Base-by-base conservation (phyloP, 2,329 filamentous ascomycete genomes). In the Microsporum canis region DNA sequence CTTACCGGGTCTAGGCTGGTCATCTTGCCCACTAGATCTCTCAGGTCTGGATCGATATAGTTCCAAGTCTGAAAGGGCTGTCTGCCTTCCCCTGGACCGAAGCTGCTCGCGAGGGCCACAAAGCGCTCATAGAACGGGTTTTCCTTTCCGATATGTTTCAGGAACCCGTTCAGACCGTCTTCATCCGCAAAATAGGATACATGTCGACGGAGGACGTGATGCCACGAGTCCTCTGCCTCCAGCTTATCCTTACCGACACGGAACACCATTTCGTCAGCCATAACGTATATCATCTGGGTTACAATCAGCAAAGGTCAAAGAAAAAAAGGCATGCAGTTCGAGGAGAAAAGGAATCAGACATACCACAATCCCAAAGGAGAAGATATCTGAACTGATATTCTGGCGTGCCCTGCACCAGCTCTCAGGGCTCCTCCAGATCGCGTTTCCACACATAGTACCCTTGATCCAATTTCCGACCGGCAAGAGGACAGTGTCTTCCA, bases 161-260 rank as follows among this genome's bases (percentile, higher is more conserved):
- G 67, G 39, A 78, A 68, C 33, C 72, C 71, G 57, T 72, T 68
- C 39, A 78, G 69, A 53, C 74, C 71, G 1, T 76, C 66, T 66
- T 70, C 68, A 62, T 78, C 73, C 31, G 71, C 73, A 67, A 80
- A 80, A 63, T 76, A 76, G 3, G 77, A 80, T 36, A 80, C 71
- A 62, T 79, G 76, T 29, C 73, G 72, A 43, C 58, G 60, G 31
- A 67, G 66, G 38, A 67, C 60, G 61, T 65, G 61, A 49, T 66
- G 58, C 68, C 70, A 72, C 0, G 66, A 64, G 41, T 70, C 64
- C 1, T 63, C 47, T 1, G 63, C 63, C 1, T 62, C 57, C 17
- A 71, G 57, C 31, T 70, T 58, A 2, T 67, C 63, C 7, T 68
- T 62, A 61, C 58, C 61, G 0, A 69, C 66, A 12, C 61, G 65